These are phyloP conservation scores for Astrothelium subdiscretum DNA, from an alignment of 495 filamentous ascomycete species.

Conservation along the genomic window DNA sequence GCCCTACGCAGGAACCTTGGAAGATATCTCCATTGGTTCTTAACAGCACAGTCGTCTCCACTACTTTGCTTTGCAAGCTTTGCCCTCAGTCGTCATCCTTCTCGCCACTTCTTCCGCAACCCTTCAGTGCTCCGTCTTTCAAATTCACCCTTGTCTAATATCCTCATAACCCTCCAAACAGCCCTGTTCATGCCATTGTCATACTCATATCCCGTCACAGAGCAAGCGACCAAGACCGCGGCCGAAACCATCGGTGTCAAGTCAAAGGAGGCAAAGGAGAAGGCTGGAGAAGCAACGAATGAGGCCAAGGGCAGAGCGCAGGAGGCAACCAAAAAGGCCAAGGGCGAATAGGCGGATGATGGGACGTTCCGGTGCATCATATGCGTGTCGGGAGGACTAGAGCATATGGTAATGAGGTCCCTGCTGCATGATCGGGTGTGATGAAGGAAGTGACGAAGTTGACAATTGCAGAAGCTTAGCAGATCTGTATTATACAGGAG, in stretches of 20 bases:
- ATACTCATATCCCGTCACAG: slow-evolving; percentile 20
- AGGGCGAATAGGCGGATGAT: slow-evolving; percentile 26
- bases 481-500: not conserved
- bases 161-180: not conserved
- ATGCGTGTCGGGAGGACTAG: not conserved
- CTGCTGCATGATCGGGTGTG: not conserved
- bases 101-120: too few species aligned
- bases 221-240: slow-evolving; percentile 34
- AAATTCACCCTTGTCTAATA: too few species aligned
- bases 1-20: too few species aligned
- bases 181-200: not conserved
- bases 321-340: slow-evolving; percentile 29
- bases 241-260: slow-evolving; percentile 24
- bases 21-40: too few species aligned
- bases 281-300: slow-evolving; percentile 31
- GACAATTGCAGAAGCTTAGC: not conserved
- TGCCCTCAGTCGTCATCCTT: too few species aligned
- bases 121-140: too few species aligned
- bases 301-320: slow-evolving; percentile 31
- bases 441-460: not conserved
- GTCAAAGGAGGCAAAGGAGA: slow-evolving; percentile 33
- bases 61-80: too few species aligned
- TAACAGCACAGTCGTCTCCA: too few species aligned
- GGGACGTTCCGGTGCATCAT: slow-evolving; percentile 13
- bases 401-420: not conserved